phyloP scores from a whole-genome alignment of 2,329 filamentous ascomycete genomes.

The Orbilia quercus region DNA sequence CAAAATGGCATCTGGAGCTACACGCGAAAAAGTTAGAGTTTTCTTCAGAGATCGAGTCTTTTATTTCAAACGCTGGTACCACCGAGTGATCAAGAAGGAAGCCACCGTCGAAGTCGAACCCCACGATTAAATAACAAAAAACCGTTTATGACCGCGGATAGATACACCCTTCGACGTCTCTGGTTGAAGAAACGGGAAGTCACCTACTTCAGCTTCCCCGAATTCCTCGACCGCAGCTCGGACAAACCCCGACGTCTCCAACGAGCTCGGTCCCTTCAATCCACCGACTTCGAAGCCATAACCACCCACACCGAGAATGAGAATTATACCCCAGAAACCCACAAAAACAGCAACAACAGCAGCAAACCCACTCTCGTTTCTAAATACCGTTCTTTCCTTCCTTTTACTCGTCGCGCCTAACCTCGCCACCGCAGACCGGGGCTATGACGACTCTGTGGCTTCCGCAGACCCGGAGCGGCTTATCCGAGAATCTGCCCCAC shows the following conservation, averaged over 20 bases:
- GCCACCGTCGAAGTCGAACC: conserved; percentile 51
- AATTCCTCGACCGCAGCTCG: conserved; percentile 47
- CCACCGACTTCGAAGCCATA: conserved; percentile 38
- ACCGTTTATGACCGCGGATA: conserved; percentile 48
- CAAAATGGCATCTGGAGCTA: conserved; percentile 39
- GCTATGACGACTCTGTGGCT: conserved; percentile 48
- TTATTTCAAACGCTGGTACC: conserved; percentile 50
- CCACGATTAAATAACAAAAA: conserved; percentile 53
- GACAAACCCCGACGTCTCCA: conserved; percentile 47
- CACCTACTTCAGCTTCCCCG: conserved; percentile 53
- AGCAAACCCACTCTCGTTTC: conserved; percentile 44
- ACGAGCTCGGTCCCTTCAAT: conserved; percentile 50
- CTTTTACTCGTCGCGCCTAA: conserved; percentile 39
- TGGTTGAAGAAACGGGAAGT: conserved; percentile 57
- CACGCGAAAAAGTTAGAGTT: conserved; percentile 33
- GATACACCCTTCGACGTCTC: conserved; percentile 55
- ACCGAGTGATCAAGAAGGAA: conserved; percentile 44
- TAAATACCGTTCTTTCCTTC: conserved; percentile 47
- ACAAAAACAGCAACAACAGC: too few species aligned
- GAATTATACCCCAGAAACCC: conserved; percentile 35
- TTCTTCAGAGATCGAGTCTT: conserved; percentile 52
- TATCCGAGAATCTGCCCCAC: conserved; percentile 56
- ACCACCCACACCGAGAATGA: conserved; percentile 30
- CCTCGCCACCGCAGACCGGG: conserved; percentile 15
- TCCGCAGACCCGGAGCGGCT: conserved; percentile 48